Conservation (phyloP, 192 early-diverging fungal species). For the Coemansia sp. region DNA sequence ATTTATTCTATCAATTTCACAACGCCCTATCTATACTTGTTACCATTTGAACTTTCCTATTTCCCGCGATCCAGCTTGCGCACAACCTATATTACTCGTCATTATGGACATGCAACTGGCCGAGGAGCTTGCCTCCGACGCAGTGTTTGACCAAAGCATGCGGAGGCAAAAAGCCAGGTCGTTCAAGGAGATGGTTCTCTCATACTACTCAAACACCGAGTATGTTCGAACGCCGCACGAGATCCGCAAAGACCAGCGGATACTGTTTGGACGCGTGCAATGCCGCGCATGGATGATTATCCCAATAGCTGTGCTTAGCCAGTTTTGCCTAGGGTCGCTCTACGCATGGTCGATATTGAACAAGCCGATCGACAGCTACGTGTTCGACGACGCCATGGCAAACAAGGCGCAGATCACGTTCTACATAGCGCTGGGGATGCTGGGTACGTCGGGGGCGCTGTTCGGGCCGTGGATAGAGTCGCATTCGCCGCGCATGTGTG, state of each 20-base stretch:
- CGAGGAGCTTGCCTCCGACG: constrained; percentile 46
- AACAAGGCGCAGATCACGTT: constrained; percentile 66
- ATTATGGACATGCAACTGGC: constrained; percentile 23
- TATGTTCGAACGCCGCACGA: constrained; percentile 60
- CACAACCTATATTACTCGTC: too few relatives aligned
- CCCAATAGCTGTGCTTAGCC: constrained; percentile 67
- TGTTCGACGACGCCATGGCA: constrained; percentile 56
- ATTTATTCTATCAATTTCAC: background rate
- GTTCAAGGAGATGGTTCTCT: constrained; percentile 47
- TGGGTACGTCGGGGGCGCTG: constrained; percentile 68
- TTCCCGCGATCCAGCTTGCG: too few relatives aligned
- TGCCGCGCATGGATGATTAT: constrained; percentile 72
- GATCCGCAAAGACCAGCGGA: constrained; percentile 58
- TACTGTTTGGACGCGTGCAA: constrained; percentile 45
- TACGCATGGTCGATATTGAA: constrained; percentile 81
- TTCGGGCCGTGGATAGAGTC: constrained; percentile 81
- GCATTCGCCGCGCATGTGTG: constrained; percentile 66
- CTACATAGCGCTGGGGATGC: constrained; percentile 75
- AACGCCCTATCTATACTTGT: too few relatives aligned
- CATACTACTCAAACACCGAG: constrained; percentile 56
- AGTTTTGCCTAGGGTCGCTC: constrained; percentile 72
- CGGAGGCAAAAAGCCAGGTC: constrained; percentile 25
- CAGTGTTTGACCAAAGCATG: constrained; percentile 36
- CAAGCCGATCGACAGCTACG: constrained; percentile 61
- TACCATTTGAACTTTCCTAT: too few relatives aligned